Evolutionary conservation across 1,139 yeast species (phyloP).

Genomic region (Ashbya aceris): DNA sequence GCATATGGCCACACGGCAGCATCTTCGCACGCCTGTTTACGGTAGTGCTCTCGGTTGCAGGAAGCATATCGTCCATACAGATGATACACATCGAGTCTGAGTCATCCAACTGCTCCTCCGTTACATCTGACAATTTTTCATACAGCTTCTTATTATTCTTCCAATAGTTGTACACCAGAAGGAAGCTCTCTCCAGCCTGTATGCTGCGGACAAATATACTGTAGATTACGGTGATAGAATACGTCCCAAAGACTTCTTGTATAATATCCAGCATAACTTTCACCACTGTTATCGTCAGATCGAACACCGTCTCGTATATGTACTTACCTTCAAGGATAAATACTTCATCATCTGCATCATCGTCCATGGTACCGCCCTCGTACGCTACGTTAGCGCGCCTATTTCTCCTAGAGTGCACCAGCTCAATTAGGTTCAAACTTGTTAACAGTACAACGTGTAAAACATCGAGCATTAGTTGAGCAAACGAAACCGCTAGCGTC

Average conservation of each 20-base stretch:
- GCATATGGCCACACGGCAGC: conserved; percentile 74
- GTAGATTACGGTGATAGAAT: conserved; percentile 60
- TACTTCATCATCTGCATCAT: conserved; percentile 24
- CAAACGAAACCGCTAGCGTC: conserved; percentile 68
- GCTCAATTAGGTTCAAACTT: conserved; percentile 49
- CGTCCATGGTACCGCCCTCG: conserved; percentile 9
- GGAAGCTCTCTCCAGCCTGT: conserved; percentile 41
- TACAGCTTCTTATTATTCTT: conserved; percentile 61
- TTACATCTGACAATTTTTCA: conserved; percentile 50
- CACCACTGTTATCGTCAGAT: conserved; percentile 39
- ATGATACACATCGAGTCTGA: conserved; percentile 40
- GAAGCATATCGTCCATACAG: conserved; percentile 29
- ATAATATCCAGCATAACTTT: conserved; percentile 43
- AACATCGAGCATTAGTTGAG: conserved; percentile 51
- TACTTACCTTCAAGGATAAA: conserved; percentile 64
- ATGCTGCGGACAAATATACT: conserved; percentile 52
- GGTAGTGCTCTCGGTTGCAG: conserved; percentile 8
- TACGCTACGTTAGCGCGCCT: not conserved
- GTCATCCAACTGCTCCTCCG: conserved; percentile 50
- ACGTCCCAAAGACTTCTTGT: conserved; percentile 41
- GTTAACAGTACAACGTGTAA: conserved; percentile 30
- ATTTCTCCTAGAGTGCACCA: conserved; percentile 22
- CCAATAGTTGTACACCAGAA: conserved; percentile 45
- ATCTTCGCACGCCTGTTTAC: conserved; percentile 48
- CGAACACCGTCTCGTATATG: conserved; percentile 49